phyloP scores from a whole-genome alignment of 768 basidiomycete genomes.

The Cystobasidium ongulense region DNA sequence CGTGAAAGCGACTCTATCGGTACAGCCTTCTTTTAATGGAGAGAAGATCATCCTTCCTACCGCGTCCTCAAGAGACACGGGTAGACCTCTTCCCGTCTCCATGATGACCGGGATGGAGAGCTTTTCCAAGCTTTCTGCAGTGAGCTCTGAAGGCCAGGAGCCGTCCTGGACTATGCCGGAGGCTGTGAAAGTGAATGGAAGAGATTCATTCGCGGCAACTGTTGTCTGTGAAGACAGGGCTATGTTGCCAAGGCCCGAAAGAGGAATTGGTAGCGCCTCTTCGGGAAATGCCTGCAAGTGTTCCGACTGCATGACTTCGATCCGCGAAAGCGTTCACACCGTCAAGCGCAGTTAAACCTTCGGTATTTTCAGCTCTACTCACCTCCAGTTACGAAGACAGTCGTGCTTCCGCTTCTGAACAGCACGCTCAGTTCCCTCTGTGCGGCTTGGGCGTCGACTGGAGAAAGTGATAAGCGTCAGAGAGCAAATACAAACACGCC shows the following conservation, averaged over 20 bases:
- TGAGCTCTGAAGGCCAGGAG: background rate
- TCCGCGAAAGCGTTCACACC: background rate
- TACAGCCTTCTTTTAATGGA: background rate
- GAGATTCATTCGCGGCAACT: background rate
- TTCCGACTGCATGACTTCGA: background rate
- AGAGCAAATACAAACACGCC: background rate
- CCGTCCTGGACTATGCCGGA: background rate
- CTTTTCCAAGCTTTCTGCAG: background rate
- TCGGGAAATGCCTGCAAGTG: background rate
- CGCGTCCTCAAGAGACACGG: background rate
- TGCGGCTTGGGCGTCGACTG: background rate
- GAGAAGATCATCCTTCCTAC: background rate
- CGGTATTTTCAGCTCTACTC: background rate
- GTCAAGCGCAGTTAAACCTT: background rate
- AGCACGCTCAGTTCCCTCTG: background rate
- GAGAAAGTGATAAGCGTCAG: background rate
- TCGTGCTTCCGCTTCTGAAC: background rate
- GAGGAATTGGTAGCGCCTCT: background rate
- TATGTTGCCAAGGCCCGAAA: background rate
- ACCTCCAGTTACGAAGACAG: conserved; percentile 1
- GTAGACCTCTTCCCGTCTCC: background rate
- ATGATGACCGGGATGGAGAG: background rate
- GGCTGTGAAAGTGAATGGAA: background rate
- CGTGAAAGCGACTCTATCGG: background rate
- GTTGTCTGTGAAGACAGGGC: background rate